Percentiles rank a stretch among this genome's conserved stretches.
Evolutionary conservation across 1,284 basidiomycete genomes (phyloP).

Genomic region (Sanghuangporus sanghuang): DNA sequence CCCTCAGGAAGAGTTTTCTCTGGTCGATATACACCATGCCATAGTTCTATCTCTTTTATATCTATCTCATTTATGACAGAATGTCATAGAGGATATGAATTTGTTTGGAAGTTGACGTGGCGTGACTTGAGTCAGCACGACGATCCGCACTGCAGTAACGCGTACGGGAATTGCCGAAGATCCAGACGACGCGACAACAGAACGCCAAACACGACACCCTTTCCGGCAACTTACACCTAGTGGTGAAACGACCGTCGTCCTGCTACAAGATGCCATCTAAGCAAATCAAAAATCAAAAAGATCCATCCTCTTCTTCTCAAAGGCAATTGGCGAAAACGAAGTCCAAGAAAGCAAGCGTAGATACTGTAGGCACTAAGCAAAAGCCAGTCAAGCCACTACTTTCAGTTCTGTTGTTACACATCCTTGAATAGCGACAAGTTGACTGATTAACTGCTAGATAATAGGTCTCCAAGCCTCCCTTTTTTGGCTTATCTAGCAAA

Average conservation of each 20-base stretch:
- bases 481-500: slow-evolving; percentile 32
- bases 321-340: neutral
- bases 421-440: slow-evolving; percentile 10
- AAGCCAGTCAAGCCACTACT: slow-evolving; percentile 43
- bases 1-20: too few species aligned
- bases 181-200: neutral
- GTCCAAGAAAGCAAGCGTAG: neutral
- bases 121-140: neutral
- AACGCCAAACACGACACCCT: neutral
- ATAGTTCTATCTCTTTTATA: too few species aligned
- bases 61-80: too few species aligned
- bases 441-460: slow-evolving; percentile 10
- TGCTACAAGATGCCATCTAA: neutral
- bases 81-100: neutral
- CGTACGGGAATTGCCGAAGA: neutral
- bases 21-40: too few species aligned
- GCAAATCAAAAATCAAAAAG: neutral
- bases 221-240: neutral
- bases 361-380: neutral
- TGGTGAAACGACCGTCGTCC: neutral
- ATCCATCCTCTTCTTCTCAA: neutral
- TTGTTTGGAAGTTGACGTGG: neutral
- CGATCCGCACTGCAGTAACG: too few species aligned
- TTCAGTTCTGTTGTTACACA: slow-evolving; percentile 32
- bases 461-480: slow-evolving; percentile 32